Base-by-base conservation (phyloP, 2,329 filamentous ascomycete genomes). In the Huntiella bhutanensis region DNA sequence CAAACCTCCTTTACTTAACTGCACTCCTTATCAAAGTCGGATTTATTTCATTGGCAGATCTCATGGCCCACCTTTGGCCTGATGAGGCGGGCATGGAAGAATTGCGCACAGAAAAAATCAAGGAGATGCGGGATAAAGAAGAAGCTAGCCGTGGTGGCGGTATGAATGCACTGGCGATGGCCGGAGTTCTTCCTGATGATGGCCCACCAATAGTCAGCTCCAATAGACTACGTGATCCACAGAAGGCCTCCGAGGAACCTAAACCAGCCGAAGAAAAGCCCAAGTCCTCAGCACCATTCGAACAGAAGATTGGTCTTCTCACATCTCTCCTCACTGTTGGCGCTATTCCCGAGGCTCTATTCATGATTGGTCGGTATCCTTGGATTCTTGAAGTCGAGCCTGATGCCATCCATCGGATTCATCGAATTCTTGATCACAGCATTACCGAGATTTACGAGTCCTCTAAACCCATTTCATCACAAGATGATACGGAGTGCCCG, bases 21-120 rank as follows among this genome's bases (percentile, higher is more conserved):
- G 87, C 91, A 1, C 71, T 96, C 33, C 73, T 98, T 28, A 87
- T 98, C 63, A 98, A 98, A 63, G 83, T 95, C 53, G 92, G 91
- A 1, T 98, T 98, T 60, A 84, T 98, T 50, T 95, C 91, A 1
- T 66, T 98, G 5, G 73, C 77, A 45, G 91, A 98, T 57, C 67
- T 98, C 1, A 96, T 94, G 59, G 80, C 86, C 12, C 91, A 98
- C 59, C 71, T 98, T 1, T 92, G 86, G 66, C 85, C 91, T 5
- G 65, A 72, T 1, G 91, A 96, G 53, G 77, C 84, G 32, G 69
- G 76, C 3, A 96, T 98, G 88, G 73, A 81, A 35, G 67, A 66
- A 5, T 67, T 93, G 44, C 78, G 75, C 52, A 70, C 75, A 36
- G 75, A 77, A 53, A 77, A 82, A 51, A 65, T 78, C 59, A 78